Evolutionary conservation across 768 basidiomycete genomes (phyloP), one percentile per base, ranked within the genome.

Genomic region (Lentinula lateritia): DNA sequence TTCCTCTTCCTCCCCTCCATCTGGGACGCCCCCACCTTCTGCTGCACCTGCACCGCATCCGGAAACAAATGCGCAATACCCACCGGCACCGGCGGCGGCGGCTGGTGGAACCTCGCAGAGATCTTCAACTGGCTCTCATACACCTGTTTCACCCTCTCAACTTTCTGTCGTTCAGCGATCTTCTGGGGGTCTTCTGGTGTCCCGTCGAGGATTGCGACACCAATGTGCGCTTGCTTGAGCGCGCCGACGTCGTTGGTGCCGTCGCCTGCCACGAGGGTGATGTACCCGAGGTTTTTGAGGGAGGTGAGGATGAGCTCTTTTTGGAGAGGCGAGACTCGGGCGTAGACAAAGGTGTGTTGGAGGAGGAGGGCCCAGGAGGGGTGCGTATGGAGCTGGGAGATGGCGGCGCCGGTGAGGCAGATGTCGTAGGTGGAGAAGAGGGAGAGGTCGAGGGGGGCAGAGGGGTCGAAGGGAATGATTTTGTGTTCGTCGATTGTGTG

Each of bases 201-300:
- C 0, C 96, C 94, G 68, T 98, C 94, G 58, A 97, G 76, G 3
- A 95, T 78, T 1, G 96, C 96, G 34, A 98, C 92, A 56, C 97
- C 96, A 62, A 99, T 90, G 72, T 99, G 94, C 0, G 97, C 97
- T 71, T 97, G 95, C 74, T 98, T 99, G 58, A 99, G 83, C 2
- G 96, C 97, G 28, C 97, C 97, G 54, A 99, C 97, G 64, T 98
- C 97, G 70, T 99, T 98, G 4, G 97, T 99, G 35, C 97, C 97
- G 70, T 99, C 96, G 56, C 97, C 97, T 5, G 95, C 97, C 97
- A 98, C 98, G 56, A 99, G 81, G 0, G 97, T 99, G 15, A 82
- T 83, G 71, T 93, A 99, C 28, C 96, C 96, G 32, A 97, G 85
- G 2, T 80, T 80, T 72, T 95, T 95, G 58, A 98, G 79, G 8